Conservation (phyloP, 2,329 filamentous ascomycete genomes). For the Trichoderma harzianum region DNA sequence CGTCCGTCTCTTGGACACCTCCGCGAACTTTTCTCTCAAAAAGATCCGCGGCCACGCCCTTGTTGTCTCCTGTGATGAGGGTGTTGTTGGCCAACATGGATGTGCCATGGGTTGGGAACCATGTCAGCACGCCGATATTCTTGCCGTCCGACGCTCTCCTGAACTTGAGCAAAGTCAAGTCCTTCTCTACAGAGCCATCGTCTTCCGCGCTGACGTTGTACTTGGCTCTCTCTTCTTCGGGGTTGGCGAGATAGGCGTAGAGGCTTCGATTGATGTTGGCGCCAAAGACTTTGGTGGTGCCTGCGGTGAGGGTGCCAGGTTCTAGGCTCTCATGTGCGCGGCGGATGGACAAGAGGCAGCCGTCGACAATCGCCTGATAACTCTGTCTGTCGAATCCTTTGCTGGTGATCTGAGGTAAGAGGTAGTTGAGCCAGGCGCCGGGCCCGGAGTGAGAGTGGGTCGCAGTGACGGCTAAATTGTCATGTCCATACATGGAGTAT, state of each 20-base stretch:
- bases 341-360: constrained; percentile 73
- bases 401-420: constrained; percentile 84
- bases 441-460: constrained; percentile 90
- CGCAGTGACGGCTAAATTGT: constrained; percentile 84
- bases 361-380: constrained; percentile 82
- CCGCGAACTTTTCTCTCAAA: constrained; percentile 69
- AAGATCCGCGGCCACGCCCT: constrained; percentile 80
- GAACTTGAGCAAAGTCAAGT: constrained; percentile 74
- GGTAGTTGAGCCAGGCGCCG: constrained; percentile 88
- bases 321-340: constrained; percentile 62
- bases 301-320: constrained; percentile 65
- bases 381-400: constrained; percentile 82
- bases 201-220: constrained; percentile 49
- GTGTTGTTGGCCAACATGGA: constrained; percentile 90
- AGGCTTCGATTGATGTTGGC: constrained; percentile 82
- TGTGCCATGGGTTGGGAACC: constrained; percentile 89
- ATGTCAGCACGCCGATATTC: constrained; percentile 77
- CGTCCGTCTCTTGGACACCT: constrained; percentile 53
- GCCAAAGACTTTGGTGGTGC: constrained; percentile 56
- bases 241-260: constrained; percentile 81
- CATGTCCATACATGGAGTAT: constrained; percentile 67
- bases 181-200: constrained; percentile 62
- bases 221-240: constrained; percentile 63
- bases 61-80: constrained; percentile 85
- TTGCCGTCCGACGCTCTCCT: constrained; percentile 67